These are phyloP conservation scores for Eucalyptus virginea DNA, from an alignment of 345 rosid genomes.

Conservation along the genomic window DNA sequence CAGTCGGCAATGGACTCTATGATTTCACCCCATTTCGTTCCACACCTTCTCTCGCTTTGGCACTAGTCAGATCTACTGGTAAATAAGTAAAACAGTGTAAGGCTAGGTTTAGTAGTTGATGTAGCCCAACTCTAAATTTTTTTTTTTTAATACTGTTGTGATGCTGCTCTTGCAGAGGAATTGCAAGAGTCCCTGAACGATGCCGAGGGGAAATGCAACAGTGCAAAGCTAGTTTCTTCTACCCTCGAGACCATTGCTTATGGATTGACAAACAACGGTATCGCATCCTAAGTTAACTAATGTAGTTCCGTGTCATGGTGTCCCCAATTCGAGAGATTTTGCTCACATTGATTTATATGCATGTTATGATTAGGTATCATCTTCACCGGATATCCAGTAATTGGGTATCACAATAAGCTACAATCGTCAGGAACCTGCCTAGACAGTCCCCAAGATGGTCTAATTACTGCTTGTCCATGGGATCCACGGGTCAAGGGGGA, in stretches of 20 bases:
- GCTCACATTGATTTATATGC: neutral
- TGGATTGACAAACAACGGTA: constrained; percentile 59
- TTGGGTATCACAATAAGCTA: constrained; percentile 57
- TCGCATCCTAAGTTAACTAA: neutral
- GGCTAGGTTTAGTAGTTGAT: neutral
- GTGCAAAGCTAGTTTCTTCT: constrained; percentile 11
- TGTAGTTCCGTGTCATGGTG: neutral
- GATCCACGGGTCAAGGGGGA: constrained; percentile 54
- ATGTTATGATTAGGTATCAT: constrained; percentile 12
- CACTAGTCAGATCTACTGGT: constrained; percentile 43
- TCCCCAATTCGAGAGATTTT: neutral
- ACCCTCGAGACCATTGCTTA: constrained; percentile 14
- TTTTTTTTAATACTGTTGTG: neutral
- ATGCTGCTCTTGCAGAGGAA: constrained; percentile 25
- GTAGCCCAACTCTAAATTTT: neutral
- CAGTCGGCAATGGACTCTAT: constrained; percentile 41
- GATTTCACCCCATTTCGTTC: constrained; percentile 51
- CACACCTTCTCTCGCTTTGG: constrained; percentile 16
- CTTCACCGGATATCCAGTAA: constrained; percentile 65
- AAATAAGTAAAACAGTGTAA: neutral
- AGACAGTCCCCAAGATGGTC: constrained; percentile 35
- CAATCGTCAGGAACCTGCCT: constrained; percentile 81
- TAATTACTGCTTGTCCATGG: constrained; percentile 68
- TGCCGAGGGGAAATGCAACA: constrained; percentile 21
- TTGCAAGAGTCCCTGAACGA: constrained; percentile 22